Base-by-base conservation (phyloP, 768 basidiomycete species). In the Exsudoporus frostii region DNA sequence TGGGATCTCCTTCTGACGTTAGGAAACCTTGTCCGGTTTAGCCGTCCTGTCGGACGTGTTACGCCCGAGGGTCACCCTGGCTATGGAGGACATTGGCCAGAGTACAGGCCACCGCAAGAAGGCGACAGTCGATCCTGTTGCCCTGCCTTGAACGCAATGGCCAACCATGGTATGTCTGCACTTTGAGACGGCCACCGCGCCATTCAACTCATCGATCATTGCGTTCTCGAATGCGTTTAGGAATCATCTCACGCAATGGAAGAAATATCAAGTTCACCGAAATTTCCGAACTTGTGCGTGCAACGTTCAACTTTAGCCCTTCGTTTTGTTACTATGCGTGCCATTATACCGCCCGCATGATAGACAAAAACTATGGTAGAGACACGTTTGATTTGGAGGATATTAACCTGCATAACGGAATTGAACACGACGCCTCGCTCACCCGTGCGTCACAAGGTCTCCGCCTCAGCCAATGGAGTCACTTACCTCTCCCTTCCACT, bases 111-210 rank as follows among this genome's bases (percentile, higher is more conserved):
- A 0, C 79, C 87, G 14, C 70, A 68, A 57, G 76, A 82, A 10
- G 79, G 78, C 3, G 88, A 90, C 57, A 87, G 86, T 62, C 74
- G 89, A 11, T 79, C 79, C 58, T 80, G 83, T 5, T 90, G 88
- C 57, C 88, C 88, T 6, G 85, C 79, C 13, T 68, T 90, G 56
- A 90, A 91, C 59, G 83, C 86, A 0, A 73, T 92, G 79, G 86
- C 89, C 4, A 91, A 91, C 63, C 89, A 91, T 57, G 89, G 88
- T 88, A 46, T n/a, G 67, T 15, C 38, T n/a, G 19, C 77, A 77
- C 47, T 79, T 71, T 63, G 74, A 76, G 2, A 82, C 83, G 40
- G 49, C 32, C 19, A 24, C 25, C 11, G 1, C 7, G 10, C 9
- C 5, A 39, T 42, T 10, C 8, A 7, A 4, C 44, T 42, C 14